Evolutionary conservation across 768 basidiomycete species (phyloP).

Genomic region (Pleurotus sapidus): DNA sequence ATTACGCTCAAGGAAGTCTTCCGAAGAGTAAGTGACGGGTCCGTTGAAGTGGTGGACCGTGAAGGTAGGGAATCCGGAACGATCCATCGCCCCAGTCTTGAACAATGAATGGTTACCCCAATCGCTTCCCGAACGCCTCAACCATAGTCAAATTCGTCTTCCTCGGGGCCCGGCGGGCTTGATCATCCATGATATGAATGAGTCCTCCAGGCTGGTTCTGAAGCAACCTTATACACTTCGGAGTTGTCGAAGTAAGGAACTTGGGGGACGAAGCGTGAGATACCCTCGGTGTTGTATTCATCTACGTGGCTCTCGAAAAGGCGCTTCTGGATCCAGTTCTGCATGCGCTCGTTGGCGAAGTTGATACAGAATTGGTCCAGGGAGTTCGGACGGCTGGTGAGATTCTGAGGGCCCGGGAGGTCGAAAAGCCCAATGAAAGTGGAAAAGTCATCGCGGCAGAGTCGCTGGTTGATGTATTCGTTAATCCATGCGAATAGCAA

Average conservation of each 20-base stretch:
- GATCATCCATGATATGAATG: constrained; percentile 97
- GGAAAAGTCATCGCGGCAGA: constrained; percentile 90
- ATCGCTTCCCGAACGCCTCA: constrained; percentile 88
- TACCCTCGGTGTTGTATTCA: constrained; percentile 83
- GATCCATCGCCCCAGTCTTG: constrained; percentile 74
- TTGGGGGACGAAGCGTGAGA: constrained; percentile 64
- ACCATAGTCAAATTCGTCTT: constrained; percentile 95
- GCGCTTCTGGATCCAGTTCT: constrained; percentile 75
- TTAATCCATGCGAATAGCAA: constrained; percentile 96
- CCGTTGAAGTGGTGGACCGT: constrained; percentile 92
- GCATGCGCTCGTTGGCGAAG: constrained; percentile 91
- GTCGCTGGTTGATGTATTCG: constrained; percentile 92
- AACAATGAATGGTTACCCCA: constrained; percentile 94
- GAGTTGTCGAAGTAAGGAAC: constrained; percentile 87
- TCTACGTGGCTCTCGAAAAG: constrained; percentile 80
- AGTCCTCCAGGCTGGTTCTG: constrained; percentile 88
- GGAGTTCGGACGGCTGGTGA: constrained; percentile 84
- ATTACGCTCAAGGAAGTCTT: constrained; percentile 87
- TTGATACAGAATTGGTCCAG: constrained; percentile 97
- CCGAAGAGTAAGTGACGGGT: constrained; percentile 87
- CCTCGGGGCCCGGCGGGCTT: constrained; percentile 80
- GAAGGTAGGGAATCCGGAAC: constrained; percentile 82
- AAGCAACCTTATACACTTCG: constrained; percentile 86
- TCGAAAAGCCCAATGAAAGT: constrained; percentile 94
- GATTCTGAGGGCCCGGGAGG: constrained; percentile 90